Percentiles rank a stretch among this genome's conserved stretches.
Evolutionary conservation across 2,329 filamentous ascomycete genomes (phyloP).

Genomic region (Ophiostoma himal-ulmi): DNA sequence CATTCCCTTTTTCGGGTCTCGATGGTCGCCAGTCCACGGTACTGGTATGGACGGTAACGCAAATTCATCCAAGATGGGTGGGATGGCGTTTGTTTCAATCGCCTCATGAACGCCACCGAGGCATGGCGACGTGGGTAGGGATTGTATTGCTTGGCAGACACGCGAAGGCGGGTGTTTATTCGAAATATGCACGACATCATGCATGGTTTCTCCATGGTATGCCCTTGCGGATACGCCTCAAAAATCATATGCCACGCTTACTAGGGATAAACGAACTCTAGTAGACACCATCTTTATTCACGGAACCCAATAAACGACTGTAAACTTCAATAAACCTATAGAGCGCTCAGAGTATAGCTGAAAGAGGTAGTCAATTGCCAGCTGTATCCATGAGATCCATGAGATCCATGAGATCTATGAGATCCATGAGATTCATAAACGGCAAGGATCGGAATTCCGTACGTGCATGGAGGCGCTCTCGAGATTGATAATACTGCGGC

Average conservation of each 20-base stretch:
- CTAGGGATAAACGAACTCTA: neutral
- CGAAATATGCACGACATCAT: neutral
- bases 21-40: neutral
- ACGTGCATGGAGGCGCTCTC: constrained; percentile 24
- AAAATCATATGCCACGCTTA: neutral
- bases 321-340: neutral
- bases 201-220: neutral
- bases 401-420: neutral
- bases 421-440: neutral
- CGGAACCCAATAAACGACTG: neutral
- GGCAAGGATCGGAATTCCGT: constrained; percentile 24
- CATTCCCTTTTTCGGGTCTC: neutral
- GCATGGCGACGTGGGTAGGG: neutral
- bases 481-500: neutral
- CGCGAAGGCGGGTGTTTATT: neutral
- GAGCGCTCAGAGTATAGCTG: neutral
- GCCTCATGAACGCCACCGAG: neutral
- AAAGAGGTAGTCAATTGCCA: neutral
- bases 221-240: neutral
- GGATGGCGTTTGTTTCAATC: neutral
- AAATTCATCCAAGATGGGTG: neutral
- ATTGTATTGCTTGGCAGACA: neutral
- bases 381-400: neutral
- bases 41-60: neutral
- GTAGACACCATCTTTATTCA: neutral